Percentiles rank a stretch among this genome's conserved stretches.
phyloP scores from a whole-genome alignment of 73 alveolate species.

The Paramecium pentaurelia region DNA sequence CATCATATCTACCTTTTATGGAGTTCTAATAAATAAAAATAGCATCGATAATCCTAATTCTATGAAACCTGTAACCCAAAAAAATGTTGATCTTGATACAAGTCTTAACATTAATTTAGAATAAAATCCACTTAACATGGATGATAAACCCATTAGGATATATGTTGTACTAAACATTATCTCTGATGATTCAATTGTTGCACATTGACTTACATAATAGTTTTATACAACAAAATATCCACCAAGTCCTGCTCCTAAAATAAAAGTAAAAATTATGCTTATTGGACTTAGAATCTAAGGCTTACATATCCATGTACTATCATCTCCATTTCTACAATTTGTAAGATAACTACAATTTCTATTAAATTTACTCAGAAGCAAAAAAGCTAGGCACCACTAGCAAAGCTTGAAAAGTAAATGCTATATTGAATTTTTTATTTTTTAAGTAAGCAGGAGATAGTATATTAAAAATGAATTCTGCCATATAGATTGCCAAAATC shows the following conservation, averaged over 20 bases:
- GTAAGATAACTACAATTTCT: neutral
- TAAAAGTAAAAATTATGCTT: neutral
- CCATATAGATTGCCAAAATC: neutral
- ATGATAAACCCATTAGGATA: neutral
- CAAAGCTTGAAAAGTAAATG: neutral
- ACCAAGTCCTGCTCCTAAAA: neutral
- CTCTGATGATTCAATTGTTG: neutral
- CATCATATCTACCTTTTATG: neutral
- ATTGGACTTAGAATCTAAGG: neutral
- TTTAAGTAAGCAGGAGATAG: neutral
- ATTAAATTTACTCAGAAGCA: neutral
- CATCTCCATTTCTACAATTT: neutral
- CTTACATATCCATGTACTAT: neutral
- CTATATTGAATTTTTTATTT: neutral
- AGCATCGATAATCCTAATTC: neutral
- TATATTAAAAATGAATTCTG: neutral
- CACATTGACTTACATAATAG: slow-evolving; percentile 12
- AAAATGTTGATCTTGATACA: neutral
- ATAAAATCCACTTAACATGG: neutral
- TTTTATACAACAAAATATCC: slow-evolving; percentile 11
- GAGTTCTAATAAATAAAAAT: neutral
- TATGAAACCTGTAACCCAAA: neutral
- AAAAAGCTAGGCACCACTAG: neutral
- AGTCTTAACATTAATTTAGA: neutral
- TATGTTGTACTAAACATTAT: slow-evolving; percentile 2